Base-by-base conservation (phyloP, 805 yeast genomes). In the Spathaspora arborariae region DNA sequence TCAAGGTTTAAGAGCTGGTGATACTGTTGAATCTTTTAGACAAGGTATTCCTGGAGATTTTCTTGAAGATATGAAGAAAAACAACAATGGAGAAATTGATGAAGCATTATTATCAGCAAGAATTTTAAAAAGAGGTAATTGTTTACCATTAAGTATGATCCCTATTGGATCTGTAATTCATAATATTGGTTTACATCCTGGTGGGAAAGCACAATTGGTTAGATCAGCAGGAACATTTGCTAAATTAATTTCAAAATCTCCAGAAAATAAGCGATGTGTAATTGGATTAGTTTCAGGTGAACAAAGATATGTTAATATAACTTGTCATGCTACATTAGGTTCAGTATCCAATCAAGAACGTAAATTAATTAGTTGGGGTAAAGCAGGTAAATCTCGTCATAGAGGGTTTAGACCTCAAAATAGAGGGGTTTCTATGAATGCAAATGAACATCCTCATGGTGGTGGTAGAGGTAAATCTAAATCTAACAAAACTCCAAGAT, bases 391-490 rank as follows among this genome's bases (percentile, higher is more conserved):
- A 68, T 76, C 85, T 45, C 84, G 99, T 65, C 85, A 90, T 76
- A 74, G 86, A 63, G 99, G 98, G 53, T 84, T 85, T 60, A 83
- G 98, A 68, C 99, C 99, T 33, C 81, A 84, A 44, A 97, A 91
- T 35, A 85, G 99, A 75, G 99, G 99, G 80, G 88, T 89, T 57
- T 98, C 99, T 42, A 89, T 88, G 96, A 94, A 94, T 72, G 94
- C 94, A 53, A 81, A 84, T 64, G 97, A 94, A 69, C 99, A 94
- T 75, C 99, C 99, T 54, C 91, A 89, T 62, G 99, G 99, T 77
- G 99, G 99, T 84, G 99, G 99, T 73, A 84, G 99, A 79, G 99
- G 99, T 81, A 94, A 94, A 70, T 87, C 96, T 51, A 94, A 94
- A 82, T 88, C 96, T 53, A 91, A 92, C 71, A 92, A 89, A 74